Base-by-base conservation (phyloP, 495 filamentous ascomycete genomes). In the Ramalina intermedia region DNA sequence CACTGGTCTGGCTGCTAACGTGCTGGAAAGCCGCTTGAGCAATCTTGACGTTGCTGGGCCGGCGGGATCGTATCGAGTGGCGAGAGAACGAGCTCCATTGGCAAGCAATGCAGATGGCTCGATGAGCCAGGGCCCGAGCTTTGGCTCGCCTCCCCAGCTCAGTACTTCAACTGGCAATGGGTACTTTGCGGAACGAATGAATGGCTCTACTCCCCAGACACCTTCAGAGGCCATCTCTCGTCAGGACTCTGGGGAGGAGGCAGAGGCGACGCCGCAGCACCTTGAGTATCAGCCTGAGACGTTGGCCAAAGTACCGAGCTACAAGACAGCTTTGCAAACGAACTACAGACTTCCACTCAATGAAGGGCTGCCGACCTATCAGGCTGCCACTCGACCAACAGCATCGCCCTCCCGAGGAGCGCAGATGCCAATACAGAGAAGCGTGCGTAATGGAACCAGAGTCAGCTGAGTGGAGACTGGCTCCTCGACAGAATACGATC, bases 221-320 rank as follows among this genome's bases (percentile, higher is more conserved):
- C 49, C 16, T 63, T 66, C 27, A 55, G 59, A 55, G 33, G 56
- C 23, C 47, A 61, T 71, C 13, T 79, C 80, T 17, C 73, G 82
- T 3, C 69, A 77, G 36, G 69, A 74, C 40, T 85, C 81, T 40
- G 78, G 77, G 54, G 80, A 85, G 53, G 75, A 77, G 1, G 58
- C 56, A 11, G 52, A 70, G 37, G 60, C 66, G 16, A 72, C 74
- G 6, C 77, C 81, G 16, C 76, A 77, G 53, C 77, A 82, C 47
- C 67, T 76, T 21, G 81, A 86, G 51, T 78, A 70, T 47, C 63
- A 70, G 21, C 66, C 81, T 27, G 74, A 76, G 48, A 69, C 73
- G 37, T 66, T 90, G 17, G 81, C 73, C 55, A 82, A 80, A 44
- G 84, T 91, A 7, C 87, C 87, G 4, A 87, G 81, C 44, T 94